These are phyloP conservation scores for Nakataea oryzae DNA, from an alignment of 2,329 filamentous ascomycete species.

Conservation along the genomic window DNA sequence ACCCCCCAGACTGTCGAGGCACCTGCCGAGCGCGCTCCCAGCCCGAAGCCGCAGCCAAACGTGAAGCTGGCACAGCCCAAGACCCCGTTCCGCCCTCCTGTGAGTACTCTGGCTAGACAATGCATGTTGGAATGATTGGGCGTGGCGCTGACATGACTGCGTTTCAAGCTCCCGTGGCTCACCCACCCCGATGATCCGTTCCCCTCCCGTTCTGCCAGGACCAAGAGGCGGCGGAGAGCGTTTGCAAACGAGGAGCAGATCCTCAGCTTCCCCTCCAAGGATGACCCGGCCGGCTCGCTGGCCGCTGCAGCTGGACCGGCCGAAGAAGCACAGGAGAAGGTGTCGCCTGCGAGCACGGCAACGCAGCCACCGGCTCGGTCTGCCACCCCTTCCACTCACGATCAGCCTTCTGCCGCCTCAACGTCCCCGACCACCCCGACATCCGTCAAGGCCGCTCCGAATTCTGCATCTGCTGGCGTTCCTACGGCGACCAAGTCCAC, in stretches of 20 bases:
- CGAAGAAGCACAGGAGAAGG: not conserved
- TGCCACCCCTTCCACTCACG: slow-evolving; percentile 20
- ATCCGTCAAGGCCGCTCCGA: slow-evolving; percentile 15
- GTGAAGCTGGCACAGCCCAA: slow-evolving; percentile 7
- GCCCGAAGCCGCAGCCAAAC: slow-evolving; percentile 2
- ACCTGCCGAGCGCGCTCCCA: slow-evolving; percentile 1
- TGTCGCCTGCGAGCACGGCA: not conserved
- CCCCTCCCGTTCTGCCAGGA: slow-evolving; percentile 29
- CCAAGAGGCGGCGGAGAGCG: slow-evolving; percentile 29
- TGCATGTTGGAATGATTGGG: not conserved
- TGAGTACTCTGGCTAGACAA: slow-evolving; percentile 25
- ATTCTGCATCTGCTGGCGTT: slow-evolving; percentile 12
- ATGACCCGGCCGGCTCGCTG: slow-evolving; percentile 18
- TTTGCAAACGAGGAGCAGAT: slow-evolving; percentile 21
- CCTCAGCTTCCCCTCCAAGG: slow-evolving; percentile 30
- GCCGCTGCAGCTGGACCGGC: slow-evolving; percentile 7
- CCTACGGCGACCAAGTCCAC: slow-evolving; percentile 15
- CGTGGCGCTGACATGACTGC: slow-evolving; percentile 16
- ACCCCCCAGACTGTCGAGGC: slow-evolving; percentile 26
- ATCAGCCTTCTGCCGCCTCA: slow-evolving; percentile 20
- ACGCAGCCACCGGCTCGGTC: slow-evolving; percentile 10
- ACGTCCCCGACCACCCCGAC: slow-evolving; percentile 24
- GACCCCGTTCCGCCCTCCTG: slow-evolving; percentile 35
- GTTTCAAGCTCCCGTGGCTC: slow-evolving; percentile 44
- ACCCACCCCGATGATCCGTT: slow-evolving; percentile 41